Evolutionary conservation across 1,284 basidiomycete species (phyloP), one percentile per base, ranked within the genome.

Genomic region (Tylopilus sp.): DNA sequence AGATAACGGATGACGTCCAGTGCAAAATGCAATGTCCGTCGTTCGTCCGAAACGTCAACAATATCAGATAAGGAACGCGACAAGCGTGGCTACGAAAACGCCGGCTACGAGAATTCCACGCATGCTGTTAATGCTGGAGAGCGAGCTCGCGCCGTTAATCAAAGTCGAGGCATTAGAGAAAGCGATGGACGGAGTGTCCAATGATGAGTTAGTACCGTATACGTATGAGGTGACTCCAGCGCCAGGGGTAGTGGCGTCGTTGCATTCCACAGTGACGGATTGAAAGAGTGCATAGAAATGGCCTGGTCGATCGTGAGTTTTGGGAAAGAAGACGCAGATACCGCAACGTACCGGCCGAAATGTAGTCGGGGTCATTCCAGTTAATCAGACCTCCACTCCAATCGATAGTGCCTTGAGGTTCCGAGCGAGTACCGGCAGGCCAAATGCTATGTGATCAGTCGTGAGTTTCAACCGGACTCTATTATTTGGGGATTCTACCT

Each of bases 381-480:
- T 90, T 71, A 69, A 91, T 88, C 76, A 86, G 75, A 31, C 72
- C 86, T 51, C 86, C 87, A 16, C 81, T 75, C 90, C 90, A 93
- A 49, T 79, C 60, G 29, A 92, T 67, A 5, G 86, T 91, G 30
- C 90, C 90, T 34, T 68, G 66, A 3, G 87, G 73, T 33, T 73
- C 75, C 8, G 71, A 61, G 36, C 73, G 49, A 59, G 86, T 82
- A 33, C 89, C 89, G 2, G 85, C 84, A 18, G 89, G 84, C 89
- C 90, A 92, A 51, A 92, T 59, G 48, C 82, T 84, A 57, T n/a
- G 4, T 4, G 29, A 36, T 35, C 12, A 10, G n/a, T 43, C 8
- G 38, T 47, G 44, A 53, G 43, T 18, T 41, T 47, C 46, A 23
- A 26, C 21, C 2, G 19, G 26, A 51, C 15, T 37, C 9, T 23